A percentile compares a stretch with the other conserved stretches of the same genome.
Evolutionary conservation across 2,329 filamentous ascomycete genomes (phyloP).

Genomic region (Pseudocercospora fuligena): DNA sequence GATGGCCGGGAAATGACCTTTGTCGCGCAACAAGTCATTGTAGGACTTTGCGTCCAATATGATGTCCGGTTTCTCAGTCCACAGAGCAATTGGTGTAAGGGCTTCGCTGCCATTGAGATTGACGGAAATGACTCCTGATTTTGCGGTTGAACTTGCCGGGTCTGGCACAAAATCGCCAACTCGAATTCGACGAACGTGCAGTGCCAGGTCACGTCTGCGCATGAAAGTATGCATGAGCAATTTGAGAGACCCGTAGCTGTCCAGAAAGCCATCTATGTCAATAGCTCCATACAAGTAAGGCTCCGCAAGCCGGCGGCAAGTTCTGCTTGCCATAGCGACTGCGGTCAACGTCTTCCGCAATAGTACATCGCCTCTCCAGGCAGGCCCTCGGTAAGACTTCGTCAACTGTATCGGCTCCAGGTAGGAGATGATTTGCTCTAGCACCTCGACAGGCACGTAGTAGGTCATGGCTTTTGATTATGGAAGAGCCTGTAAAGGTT

Average conservation of each 20-base stretch:
- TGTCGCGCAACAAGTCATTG: not conserved
- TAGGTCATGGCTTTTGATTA: not conserved
- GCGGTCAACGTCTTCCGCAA: no score
- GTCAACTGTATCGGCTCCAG: not conserved
- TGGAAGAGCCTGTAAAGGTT: not conserved
- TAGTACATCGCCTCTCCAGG: no score
- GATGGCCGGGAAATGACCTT: not conserved
- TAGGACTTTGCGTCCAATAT: not conserved
- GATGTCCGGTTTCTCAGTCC: not conserved
- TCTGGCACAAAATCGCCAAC: not conserved
- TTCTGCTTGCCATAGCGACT: no score
- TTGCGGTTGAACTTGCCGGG: not conserved
- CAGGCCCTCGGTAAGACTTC: not conserved
- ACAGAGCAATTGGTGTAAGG: not conserved
- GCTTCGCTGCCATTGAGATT: not conserved
- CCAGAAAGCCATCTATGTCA: no score
- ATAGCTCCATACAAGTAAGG: no score
- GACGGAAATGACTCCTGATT: not conserved
- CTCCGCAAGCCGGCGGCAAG: no score
- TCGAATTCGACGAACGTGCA: no score
- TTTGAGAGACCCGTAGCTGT: no score
- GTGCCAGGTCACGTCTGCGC: no score
- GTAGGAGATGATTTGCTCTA: not conserved
- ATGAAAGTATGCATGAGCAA: no score
- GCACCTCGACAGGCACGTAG: not conserved